Conservation (phyloP, 2,329 filamentous ascomycete genomes). For the Cordyceps tenuipes region DNA sequence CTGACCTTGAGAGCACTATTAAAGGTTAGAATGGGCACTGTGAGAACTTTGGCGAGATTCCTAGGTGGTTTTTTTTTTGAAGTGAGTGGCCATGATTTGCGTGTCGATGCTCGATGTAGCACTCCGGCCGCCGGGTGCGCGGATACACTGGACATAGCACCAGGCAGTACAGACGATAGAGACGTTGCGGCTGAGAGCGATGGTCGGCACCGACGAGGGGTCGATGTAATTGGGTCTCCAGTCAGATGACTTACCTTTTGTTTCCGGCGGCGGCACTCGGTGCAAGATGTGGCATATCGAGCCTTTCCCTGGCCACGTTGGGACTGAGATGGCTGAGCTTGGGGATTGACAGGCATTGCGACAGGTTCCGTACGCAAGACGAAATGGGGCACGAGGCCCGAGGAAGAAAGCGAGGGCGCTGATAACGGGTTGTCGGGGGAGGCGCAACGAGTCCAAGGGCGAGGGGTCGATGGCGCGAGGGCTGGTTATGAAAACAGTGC, state of each 20-base stretch:
- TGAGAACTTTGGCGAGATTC: not conserved
- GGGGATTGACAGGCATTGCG: constrained; percentile 13
- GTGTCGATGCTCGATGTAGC: no score
- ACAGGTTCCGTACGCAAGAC: not conserved
- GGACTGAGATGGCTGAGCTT: constrained; percentile 21
- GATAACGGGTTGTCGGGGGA: not conserved
- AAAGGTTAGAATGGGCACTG: not conserved
- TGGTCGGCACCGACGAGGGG: not conserved
- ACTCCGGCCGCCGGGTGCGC: not conserved
- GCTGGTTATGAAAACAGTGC: not conserved
- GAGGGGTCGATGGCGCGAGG: not conserved
- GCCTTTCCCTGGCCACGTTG: constrained; percentile 13
- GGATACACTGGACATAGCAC: not conserved
- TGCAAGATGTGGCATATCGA: constrained; percentile 34
- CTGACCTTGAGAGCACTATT: constrained; percentile 44
- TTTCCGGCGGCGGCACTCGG: constrained; percentile 43
- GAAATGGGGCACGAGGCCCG: not conserved
- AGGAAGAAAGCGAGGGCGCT: not conserved
- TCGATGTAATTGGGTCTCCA: no score
- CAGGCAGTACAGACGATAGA: no score
- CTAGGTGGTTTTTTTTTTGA: no score
- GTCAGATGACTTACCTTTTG: constrained; percentile 34
- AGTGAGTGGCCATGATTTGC: not conserved
- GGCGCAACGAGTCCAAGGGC: not conserved
- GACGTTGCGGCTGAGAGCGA: not conserved